Evolutionary conservation across 257 asterid genomes (phyloP).

Genomic region (Phtheirospermum japonicum): DNA sequence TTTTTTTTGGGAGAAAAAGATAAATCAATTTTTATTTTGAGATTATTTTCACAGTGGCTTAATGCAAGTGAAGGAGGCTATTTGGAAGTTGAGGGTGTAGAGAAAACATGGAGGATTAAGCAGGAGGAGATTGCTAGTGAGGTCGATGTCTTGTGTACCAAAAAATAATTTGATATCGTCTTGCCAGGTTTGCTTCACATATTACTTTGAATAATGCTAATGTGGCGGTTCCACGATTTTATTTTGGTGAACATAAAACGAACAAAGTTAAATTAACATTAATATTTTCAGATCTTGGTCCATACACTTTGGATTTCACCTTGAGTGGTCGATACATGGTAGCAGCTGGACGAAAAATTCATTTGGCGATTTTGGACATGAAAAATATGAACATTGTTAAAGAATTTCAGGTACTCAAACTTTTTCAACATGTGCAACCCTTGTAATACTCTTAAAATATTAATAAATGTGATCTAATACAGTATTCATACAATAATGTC

Average conservation of each 20-base stretch:
- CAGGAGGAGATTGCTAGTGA: conserved; percentile 75
- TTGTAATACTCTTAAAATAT: no score
- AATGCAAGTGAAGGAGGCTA: conserved; percentile 82
- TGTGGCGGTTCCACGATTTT: not conserved
- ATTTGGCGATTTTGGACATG: conserved; percentile 77
- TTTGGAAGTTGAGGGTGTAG: conserved; percentile 81
- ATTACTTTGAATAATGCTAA: not conserved
- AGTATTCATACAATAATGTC: no score
- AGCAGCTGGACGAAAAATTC: conserved; percentile 89
- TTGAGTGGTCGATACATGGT: conserved; percentile 86
- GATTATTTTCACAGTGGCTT: conserved; percentile 78
- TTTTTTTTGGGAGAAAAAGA: not conserved
- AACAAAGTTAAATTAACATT: not conserved
- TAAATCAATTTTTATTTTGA: no score
- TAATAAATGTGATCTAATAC: no score
- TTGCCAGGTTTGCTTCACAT: conserved; percentile 67
- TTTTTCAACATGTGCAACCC: conserved; percentile 10
- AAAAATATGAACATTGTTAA: conserved; percentile 60
- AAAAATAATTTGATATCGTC: conserved; percentile 81
- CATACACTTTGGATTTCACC: conserved; percentile 74
- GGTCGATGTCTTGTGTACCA: conserved; percentile 67
- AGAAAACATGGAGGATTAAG: conserved; percentile 79
- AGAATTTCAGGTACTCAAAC: conserved; percentile 69
- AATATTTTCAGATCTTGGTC: conserved; percentile 71
- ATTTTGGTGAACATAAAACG: not conserved